Evolutionary conservation across 768 basidiomycete species (phyloP).

Genomic region (Serendipita sp.): DNA sequence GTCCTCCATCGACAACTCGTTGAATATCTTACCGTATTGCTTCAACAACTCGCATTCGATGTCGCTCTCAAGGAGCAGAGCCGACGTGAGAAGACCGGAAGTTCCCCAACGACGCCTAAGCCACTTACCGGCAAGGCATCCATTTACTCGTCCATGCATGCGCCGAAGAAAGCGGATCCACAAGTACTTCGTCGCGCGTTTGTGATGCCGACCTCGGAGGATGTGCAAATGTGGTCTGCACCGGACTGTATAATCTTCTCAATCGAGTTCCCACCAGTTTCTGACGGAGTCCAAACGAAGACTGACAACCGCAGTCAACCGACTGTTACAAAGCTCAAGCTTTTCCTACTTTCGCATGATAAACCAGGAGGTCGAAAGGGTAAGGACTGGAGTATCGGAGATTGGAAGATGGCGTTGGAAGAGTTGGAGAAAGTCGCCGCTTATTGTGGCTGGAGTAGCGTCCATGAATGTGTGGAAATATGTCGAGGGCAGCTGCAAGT

Average conservation of each 20-base stretch:
- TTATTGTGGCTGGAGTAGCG: slow-evolving; percentile 36
- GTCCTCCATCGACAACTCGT: slow-evolving; percentile 51
- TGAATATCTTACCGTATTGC: slow-evolving; percentile 47
- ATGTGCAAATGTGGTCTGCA: slow-evolving; percentile 35
- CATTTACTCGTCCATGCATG: slow-evolving; percentile 15
- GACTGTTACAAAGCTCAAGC: slow-evolving; percentile 26
- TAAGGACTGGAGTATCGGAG: slow-evolving; percentile 53
- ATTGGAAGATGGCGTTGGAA: slow-evolving; percentile 42
- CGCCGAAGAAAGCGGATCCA: slow-evolving; percentile 21
- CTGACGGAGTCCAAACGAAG: slow-evolving; percentile 22
- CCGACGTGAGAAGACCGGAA: not conserved
- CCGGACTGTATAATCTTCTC: slow-evolving; percentile 39
- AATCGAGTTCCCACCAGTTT: slow-evolving; percentile 18
- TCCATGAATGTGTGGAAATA: slow-evolving; percentile 33
- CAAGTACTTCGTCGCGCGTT: slow-evolving; percentile 39
- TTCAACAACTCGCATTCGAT: slow-evolving; percentile 29
- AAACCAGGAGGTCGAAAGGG: slow-evolving; percentile 43
- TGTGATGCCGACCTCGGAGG: slow-evolving; percentile 24
- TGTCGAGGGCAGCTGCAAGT: slow-evolving; percentile 28
- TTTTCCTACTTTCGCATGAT: slow-evolving; percentile 32
- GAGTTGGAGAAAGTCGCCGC: slow-evolving; percentile 33
- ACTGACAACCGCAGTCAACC: slow-evolving; percentile 9
- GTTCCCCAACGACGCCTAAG: too few relatives aligned
- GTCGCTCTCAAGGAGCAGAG: not conserved
- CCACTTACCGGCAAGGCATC: not conserved